phyloP scores from a whole-genome alignment of 768 basidiomycete genomes.

The Podaxis mareebaensis region DNA sequence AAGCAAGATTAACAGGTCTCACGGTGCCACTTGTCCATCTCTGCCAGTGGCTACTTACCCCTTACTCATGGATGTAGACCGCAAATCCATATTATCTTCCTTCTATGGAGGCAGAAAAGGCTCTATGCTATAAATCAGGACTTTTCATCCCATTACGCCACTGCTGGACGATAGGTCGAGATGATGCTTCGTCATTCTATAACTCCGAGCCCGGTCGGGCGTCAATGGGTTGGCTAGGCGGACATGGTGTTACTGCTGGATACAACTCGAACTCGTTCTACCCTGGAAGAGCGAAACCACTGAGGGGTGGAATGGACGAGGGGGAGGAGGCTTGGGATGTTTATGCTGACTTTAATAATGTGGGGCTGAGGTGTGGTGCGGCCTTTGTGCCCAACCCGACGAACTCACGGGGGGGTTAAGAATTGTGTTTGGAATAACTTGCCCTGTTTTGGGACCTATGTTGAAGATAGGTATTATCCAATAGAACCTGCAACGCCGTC shows the following conservation, averaged over 20 bases:
- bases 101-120: constrained; percentile 70
- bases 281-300: constrained; percentile 70
- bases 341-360: constrained; percentile 88
- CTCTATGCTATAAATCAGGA: constrained; percentile 63
- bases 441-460: constrained; percentile 1
- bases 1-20: background rate
- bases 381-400: constrained; percentile 48
- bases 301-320: constrained; percentile 79
- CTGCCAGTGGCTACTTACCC: constrained; percentile 16
- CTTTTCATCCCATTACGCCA: constrained; percentile 37
- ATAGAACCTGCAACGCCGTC: constrained; percentile 33
- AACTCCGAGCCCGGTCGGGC: constrained; percentile 36
- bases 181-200: constrained; percentile 76
- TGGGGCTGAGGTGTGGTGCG: constrained; percentile 73
- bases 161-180: constrained; percentile 43
- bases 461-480: constrained; percentile 43
- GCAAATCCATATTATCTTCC: constrained; percentile 77
- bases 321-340: constrained; percentile 71
- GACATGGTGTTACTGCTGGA: constrained; percentile 52
- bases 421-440: constrained; percentile 17
- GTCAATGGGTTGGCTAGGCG: constrained; percentile 51
- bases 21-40: constrained; percentile 11
- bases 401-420: constrained; percentile 44
- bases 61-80: constrained; percentile 66
- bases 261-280: constrained; percentile 72